A percentile compares a stretch with the other conserved stretches of the same genome.
Conservation (phyloP, 345 rosid genomes). For the Eucalyptus cladocalyx region DNA sequence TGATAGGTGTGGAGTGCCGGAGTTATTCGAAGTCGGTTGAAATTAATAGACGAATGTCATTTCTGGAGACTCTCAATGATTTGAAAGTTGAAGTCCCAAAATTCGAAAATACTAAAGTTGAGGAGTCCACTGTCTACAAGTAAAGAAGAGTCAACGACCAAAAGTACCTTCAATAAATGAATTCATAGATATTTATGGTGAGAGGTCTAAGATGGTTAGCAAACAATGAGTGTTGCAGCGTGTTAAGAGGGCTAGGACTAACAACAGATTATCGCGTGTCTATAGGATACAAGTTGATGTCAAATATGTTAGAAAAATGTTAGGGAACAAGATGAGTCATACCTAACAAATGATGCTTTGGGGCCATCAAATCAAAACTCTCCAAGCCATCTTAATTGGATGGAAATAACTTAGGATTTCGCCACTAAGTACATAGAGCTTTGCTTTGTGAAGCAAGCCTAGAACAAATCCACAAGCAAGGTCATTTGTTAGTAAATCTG, state of each 20-base stretch:
- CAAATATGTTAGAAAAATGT: background rate
- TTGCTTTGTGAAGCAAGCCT: background rate
- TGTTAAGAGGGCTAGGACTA: background rate
- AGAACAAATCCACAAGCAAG: background rate
- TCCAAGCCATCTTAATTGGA: background rate
- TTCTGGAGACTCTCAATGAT: background rate
- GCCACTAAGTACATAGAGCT: background rate
- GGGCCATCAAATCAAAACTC: background rate
- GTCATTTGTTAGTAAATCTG: background rate
- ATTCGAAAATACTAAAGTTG: background rate
- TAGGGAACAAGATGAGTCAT: background rate
- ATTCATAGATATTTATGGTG: background rate
- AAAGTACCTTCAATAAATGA: background rate
- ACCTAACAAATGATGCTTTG: background rate
- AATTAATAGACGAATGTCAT: background rate
- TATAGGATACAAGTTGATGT: background rate
- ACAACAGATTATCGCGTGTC: background rate
- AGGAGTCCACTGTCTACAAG: background rate
- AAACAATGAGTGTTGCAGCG: background rate
- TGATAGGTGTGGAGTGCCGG: background rate
- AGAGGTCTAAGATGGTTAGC: background rate
- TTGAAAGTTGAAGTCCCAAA: background rate
- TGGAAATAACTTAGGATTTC: background rate
- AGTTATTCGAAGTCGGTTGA: background rate
- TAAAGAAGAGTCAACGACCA: background rate